phyloP scores from a whole-genome alignment of 2,329 filamentous ascomycete species.

The Clonostachys solani region DNA sequence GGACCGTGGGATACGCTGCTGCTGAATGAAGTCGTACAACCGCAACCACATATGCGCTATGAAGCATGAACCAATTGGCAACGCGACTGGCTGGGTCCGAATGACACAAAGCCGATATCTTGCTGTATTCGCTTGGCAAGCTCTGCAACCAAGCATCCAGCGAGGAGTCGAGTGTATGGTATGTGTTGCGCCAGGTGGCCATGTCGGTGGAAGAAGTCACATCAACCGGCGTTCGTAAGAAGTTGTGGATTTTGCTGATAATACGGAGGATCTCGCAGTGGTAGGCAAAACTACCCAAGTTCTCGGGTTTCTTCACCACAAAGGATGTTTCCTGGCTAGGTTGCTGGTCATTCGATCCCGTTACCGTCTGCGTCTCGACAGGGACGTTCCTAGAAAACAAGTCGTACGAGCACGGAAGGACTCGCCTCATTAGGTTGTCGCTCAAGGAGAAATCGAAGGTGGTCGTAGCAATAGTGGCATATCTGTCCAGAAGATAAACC shows the following conservation, averaged over 20 bases:
- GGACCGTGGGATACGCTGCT: slow-evolving; percentile 33
- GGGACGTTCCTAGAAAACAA: slow-evolving; percentile 36
- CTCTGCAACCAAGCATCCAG: slow-evolving; percentile 35
- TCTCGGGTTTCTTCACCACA: slow-evolving; percentile 30
- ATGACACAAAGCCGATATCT: slow-evolving; percentile 38
- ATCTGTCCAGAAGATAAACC: slow-evolving; percentile 38
- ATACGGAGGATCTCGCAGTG: slow-evolving; percentile 39
- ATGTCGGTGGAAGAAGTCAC: slow-evolving; percentile 29
- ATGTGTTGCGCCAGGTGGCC: slow-evolving; percentile 33
- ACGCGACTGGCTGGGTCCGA: slow-evolving; percentile 38
- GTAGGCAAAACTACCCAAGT: slow-evolving; percentile 38
- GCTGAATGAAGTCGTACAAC: slow-evolving; percentile 38
- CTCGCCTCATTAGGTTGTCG: slow-evolving; percentile 29
- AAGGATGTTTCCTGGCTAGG: slow-evolving; percentile 11
- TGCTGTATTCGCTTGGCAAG: slow-evolving; percentile 36
- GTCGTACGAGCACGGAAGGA: slow-evolving; percentile 37
- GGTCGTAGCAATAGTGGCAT: slow-evolving; percentile 34
- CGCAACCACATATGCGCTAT: slow-evolving; percentile 37
- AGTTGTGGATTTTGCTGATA: slow-evolving; percentile 34
- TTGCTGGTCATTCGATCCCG: slow-evolving; percentile 13
- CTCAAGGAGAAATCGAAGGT: slow-evolving; percentile 35
- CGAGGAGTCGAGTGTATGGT: slow-evolving; percentile 29
- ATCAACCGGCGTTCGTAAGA: slow-evolving; percentile 32
- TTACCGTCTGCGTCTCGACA: slow-evolving; percentile 30
- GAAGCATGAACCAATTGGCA: slow-evolving; percentile 41